Evolutionary conservation across 1,284 basidiomycete genomes (phyloP).

Genomic region (Apiotrichum montevideense): DNA sequence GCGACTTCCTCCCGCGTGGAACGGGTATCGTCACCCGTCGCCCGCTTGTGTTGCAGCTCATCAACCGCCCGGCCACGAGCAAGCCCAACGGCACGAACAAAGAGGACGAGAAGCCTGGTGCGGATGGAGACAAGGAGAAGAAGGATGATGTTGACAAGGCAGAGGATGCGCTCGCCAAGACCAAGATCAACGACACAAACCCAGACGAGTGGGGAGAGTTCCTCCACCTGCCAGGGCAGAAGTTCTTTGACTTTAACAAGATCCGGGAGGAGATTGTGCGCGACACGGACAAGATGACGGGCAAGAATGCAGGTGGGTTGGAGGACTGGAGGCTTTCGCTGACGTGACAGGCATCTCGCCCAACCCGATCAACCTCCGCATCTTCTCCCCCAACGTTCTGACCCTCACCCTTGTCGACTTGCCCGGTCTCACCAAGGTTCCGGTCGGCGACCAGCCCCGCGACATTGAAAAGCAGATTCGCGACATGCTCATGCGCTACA

Average conservation of each 20-base stretch:
- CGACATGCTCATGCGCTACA: slow-evolving; percentile 95
- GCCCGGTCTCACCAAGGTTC: slow-evolving; percentile 87
- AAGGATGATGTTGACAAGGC: slow-evolving; percentile 5
- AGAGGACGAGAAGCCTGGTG: slow-evolving; percentile 11
- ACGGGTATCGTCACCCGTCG: slow-evolving; percentile 88
- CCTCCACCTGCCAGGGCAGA: slow-evolving; percentile 88
- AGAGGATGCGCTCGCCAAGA: slow-evolving; percentile 33
- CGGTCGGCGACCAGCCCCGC: slow-evolving; percentile 93
- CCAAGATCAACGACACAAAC: slow-evolving; percentile 59
- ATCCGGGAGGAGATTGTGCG: slow-evolving; percentile 92
- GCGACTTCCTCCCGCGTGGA: slow-evolving; percentile 94
- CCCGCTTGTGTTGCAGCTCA: slow-evolving; percentile 90
- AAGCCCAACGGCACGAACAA: slow-evolving; percentile 51
- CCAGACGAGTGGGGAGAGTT: slow-evolving; percentile 98
- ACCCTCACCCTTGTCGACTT: slow-evolving; percentile 95
- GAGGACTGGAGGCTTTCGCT: neutral
- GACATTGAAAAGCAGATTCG: slow-evolving; percentile 97
- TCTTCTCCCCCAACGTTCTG: slow-evolving; percentile 93
- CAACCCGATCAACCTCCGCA: slow-evolving; percentile 90
- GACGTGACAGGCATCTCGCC: slow-evolving; percentile 70
- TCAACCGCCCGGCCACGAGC: slow-evolving; percentile 63
- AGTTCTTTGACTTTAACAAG: slow-evolving; percentile 96
- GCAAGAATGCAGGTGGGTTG: slow-evolving; percentile 71
- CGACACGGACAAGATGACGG: slow-evolving; percentile 96
- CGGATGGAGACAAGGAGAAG: slow-evolving; percentile 15